These are phyloP conservation scores for Liriodendron chinense DNA, from an alignment of 164 flowering plant species.

Conservation along the genomic window DNA sequence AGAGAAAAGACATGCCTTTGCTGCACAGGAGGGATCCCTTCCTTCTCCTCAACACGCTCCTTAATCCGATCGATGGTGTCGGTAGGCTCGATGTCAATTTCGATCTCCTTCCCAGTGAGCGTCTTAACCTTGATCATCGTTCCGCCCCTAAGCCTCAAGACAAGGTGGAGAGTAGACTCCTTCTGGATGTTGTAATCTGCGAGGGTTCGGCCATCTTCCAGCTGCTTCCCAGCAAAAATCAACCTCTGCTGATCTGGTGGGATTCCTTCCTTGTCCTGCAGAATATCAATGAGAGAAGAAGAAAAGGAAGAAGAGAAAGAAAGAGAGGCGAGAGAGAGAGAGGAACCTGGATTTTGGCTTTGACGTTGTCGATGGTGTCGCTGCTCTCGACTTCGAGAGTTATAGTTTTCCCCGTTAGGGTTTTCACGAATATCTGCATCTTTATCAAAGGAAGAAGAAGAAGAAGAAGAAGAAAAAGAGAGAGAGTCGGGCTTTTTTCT, in stretches of 20 bases:
- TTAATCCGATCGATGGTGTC: slow-evolving; percentile 38
- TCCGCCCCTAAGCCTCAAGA: slow-evolving; percentile 40
- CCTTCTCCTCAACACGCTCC: slow-evolving; percentile 42
- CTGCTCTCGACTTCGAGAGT: slow-evolving; percentile 17
- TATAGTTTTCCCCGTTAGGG: slow-evolving; percentile 15
- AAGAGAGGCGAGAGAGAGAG: not conserved
- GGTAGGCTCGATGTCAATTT: slow-evolving; percentile 37
- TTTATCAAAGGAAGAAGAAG: not conserved
- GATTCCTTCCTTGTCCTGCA: slow-evolving; percentile 21
- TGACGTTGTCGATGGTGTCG: slow-evolving; percentile 18
- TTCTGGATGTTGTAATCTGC: slow-evolving; percentile 42
- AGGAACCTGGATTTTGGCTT: slow-evolving; percentile 13
- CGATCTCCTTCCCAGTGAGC: slow-evolving; percentile 38
- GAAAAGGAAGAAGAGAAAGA: not conserved
- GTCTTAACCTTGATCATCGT: slow-evolving; percentile 42
- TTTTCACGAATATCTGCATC: slow-evolving; percentile 16
- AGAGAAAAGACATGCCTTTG: slow-evolving; percentile 22
- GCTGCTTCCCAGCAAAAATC: slow-evolving; percentile 35
- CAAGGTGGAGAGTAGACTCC: slow-evolving; percentile 38
- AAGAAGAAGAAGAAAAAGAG: too few species aligned
- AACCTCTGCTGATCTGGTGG: slow-evolving; percentile 23
- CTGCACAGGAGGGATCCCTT: slow-evolving; percentile 44
- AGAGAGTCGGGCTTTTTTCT: too few species aligned
- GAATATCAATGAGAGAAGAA: not conserved
- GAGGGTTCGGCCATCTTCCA: slow-evolving; percentile 41